phyloP scores from a whole-genome alignment of 345 rosid species.

The Punica granatum region DNA sequence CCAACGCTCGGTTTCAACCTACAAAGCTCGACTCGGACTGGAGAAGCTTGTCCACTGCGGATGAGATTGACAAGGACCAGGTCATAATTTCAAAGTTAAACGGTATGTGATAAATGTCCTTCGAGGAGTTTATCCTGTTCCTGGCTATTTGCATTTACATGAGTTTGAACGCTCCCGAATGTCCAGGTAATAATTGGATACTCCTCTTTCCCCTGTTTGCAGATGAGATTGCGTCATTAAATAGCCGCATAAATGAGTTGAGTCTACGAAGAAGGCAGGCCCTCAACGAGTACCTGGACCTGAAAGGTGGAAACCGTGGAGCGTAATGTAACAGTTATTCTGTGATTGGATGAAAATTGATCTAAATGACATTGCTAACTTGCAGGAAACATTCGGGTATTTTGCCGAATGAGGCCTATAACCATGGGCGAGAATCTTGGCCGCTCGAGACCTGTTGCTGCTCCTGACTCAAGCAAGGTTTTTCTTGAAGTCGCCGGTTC shows the following conservation, averaged over 20 bases:
- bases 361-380: not conserved
- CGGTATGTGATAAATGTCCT: slow-evolving; percentile 21
- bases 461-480: slow-evolving; percentile 41
- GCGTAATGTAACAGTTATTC: not conserved
- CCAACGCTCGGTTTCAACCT: not conserved
- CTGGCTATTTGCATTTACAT: not conserved
- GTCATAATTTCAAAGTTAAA: slow-evolving; percentile 25
- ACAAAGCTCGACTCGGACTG: not conserved
- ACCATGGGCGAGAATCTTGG: slow-evolving; percentile 22
- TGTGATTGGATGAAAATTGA: not conserved
- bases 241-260: slow-evolving; percentile 31
- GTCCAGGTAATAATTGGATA: not conserved
- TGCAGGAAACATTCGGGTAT: slow-evolving; percentile 73
- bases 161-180: not conserved
- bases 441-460: slow-evolving; percentile 26
- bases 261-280: slow-evolving; percentile 51
- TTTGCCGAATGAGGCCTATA: slow-evolving; percentile 62
- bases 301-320: slow-evolving; percentile 45
- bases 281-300: slow-evolving; percentile 61
- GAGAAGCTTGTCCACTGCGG: slow-evolving; percentile 1
- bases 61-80: slow-evolving; percentile 20
- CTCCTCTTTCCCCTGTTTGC: slow-evolving; percentile 1
- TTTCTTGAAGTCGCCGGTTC: slow-evolving; percentile 30
- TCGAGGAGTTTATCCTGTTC: not conserved
- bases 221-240: slow-evolving; percentile 47